Base-by-base conservation (phyloP, 441 rosid species). In the Francoa sonchifolia region DNA sequence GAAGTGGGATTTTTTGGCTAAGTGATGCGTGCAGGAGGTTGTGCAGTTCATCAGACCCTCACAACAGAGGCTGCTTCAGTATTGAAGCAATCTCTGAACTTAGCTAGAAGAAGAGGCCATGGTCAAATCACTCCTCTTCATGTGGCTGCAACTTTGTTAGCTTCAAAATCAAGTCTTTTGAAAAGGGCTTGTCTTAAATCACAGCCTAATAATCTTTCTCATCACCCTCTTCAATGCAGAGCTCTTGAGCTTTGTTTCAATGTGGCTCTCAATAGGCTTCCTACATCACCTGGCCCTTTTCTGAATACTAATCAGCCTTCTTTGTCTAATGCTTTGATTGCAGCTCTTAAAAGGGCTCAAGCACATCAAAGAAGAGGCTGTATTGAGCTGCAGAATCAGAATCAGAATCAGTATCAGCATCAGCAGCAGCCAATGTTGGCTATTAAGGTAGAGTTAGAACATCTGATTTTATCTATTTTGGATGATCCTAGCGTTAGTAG, bases 1-100 rank as follows among this genome's bases (percentile, higher is more conserved):
- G 33, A 3, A 30, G 67, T 68, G 77, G 73, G 55, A 54, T 52
- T 48, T 52, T 63, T 59, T 55, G 37, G 61, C 54, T 70, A 68
- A 86, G 84, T 78, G 63, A 86, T 86, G 96, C 94, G 96, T 70
- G 75, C 90, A 75, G 94, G 90, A 68, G 84, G 72, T 48, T 82
- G 81, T 61, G 74, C 94, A 49, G 78, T 79, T 46, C 96, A 82
- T 71, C 94, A 86, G 79, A 86, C 96, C 75, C 94, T 86, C 56
- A 79, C 96, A 47, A 48, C 85, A 30, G 96, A 86, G 96, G 88
- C 94, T 77, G 96, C 96, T 82, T 86, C 94, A 54, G 77, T 77
- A 2, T 66, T 86, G 96, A 86, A 82, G 96, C 94, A 79, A 44
- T 86, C 96, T 72, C 96, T 86, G 4, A 64, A 64, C 69, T 66